These are phyloP conservation scores for Misopates orontium DNA, from an alignment of 257 asterid species.

Conservation along the genomic window DNA sequence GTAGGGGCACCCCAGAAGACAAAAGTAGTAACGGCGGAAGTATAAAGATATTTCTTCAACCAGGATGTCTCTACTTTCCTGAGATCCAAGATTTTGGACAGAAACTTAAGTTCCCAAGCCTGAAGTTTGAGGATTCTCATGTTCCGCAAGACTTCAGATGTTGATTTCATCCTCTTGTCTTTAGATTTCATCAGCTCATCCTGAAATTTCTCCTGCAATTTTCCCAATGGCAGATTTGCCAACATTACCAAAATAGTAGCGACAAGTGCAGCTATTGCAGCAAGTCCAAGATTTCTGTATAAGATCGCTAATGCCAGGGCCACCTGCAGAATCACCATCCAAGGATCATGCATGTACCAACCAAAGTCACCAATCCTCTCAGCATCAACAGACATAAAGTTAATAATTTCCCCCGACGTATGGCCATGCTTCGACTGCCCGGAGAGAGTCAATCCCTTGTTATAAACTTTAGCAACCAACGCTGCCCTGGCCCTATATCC, in stretches of 20 bases:
- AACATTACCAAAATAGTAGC: constrained; percentile 74
- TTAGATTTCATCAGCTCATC: constrained; percentile 72
- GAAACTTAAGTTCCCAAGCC: constrained; percentile 89
- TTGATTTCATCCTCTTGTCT: constrained; percentile 84
- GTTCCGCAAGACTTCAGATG: constrained; percentile 86
- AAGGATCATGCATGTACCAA: constrained; percentile 87
- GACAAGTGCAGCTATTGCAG: constrained; percentile 60
- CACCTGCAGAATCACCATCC: constrained; percentile 72
- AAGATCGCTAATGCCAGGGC: constrained; percentile 59
- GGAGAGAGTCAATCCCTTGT: constrained; percentile 71
- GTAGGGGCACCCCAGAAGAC: constrained; percentile 85
- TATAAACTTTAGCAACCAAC: constrained; percentile 65
- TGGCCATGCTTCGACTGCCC: constrained; percentile 73
- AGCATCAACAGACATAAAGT: constrained; percentile 85
- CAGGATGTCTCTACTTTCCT: constrained; percentile 67
- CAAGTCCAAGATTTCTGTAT: constrained; percentile 74
- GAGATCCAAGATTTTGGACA: constrained; percentile 56
- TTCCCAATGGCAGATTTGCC: constrained; percentile 69
- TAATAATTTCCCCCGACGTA: constrained; percentile 80
- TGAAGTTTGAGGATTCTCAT: constrained; percentile 95
- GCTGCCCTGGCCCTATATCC: constrained; percentile 85
- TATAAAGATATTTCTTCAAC: constrained; percentile 64
- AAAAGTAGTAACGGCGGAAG: constrained; percentile 50
- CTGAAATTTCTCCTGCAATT: constrained; percentile 65
- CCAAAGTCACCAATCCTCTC: constrained; percentile 78